A percentile compares a stretch with the other conserved stretches of the same genome.
These are phyloP conservation scores for Setaria viridis DNA, from an alignment of 202 grass and related monocot species.

Conservation along the genomic window DNA sequence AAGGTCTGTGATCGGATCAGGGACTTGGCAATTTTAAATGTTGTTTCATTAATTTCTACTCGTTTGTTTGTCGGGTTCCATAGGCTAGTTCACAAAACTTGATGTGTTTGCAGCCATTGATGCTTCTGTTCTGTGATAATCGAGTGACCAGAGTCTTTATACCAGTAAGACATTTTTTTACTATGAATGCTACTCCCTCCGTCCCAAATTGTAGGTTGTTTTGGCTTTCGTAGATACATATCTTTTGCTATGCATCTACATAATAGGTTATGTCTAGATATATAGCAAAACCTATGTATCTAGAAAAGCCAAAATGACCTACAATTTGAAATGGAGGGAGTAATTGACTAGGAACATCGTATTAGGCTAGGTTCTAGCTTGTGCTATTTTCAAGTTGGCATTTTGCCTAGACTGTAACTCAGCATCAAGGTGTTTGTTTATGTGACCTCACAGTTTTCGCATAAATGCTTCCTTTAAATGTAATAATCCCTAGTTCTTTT, in stretches of 20 bases:
- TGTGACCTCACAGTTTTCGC: not conserved
- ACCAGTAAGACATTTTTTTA: constrained; percentile 19
- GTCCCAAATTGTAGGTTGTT: no score
- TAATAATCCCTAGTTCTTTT: not conserved
- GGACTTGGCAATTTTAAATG: not conserved
- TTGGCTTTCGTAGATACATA: no score
- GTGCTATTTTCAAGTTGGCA: not conserved
- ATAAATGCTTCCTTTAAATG: not conserved
- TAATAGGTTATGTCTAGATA: no score
- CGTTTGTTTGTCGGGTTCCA: not conserved
- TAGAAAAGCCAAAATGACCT: no score
- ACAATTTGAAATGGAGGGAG: no score
- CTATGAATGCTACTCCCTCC: not conserved
- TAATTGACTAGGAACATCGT: not conserved
- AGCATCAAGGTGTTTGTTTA: not conserved
- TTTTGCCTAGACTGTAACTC: not conserved
- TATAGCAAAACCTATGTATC: no score
- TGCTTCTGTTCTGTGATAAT: not conserved
- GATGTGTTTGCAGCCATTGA: not conserved
- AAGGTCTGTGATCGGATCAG: constrained; percentile 58
- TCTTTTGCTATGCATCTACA: no score
- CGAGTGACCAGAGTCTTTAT: not conserved
- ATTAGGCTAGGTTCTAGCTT: constrained; percentile 4
- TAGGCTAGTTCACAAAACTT: not conserved
- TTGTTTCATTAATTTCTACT: not conserved